A percentile compares a stretch with the other conserved stretches of the same genome.
Conservation (phyloP, 2,329 filamentous ascomycete genomes). For the Alternaria sp. region DNA sequence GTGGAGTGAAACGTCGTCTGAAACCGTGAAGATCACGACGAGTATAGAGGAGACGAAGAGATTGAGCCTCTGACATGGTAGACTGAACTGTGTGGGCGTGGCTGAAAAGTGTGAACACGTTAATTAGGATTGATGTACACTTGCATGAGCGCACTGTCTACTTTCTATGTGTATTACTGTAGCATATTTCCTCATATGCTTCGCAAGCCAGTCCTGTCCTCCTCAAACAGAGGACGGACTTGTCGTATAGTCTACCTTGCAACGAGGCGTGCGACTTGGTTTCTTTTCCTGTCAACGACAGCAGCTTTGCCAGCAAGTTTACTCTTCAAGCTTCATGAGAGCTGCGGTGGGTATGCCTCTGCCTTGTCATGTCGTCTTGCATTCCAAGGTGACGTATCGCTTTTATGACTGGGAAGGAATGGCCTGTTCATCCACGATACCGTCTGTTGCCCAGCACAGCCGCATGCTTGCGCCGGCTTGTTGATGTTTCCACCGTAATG, state of each 20-base stretch:
- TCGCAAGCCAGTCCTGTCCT: background rate
- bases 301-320: background rate
- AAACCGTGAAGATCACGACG: background rate
- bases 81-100: background rate
- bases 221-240: background rate
- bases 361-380: background rate
- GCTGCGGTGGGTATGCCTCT: background rate
- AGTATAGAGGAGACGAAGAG: background rate
- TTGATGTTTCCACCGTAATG: background rate
- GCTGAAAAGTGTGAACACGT: background rate
- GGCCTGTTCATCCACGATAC: background rate
- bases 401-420: background rate
- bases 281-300: background rate
- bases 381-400: background rate
- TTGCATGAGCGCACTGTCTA: background rate
- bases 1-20: background rate
- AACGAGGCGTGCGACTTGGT: background rate
- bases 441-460: background rate
- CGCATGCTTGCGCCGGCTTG: background rate
- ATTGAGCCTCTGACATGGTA: background rate
- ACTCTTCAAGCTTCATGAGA: background rate
- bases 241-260: background rate
- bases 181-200: background rate
- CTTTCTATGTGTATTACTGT: background rate
- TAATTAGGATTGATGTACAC: background rate